Evolutionary conservation across 208 protist genomes (phyloP).

Genomic region (Leptomonas pyrrhocoris): DNA sequence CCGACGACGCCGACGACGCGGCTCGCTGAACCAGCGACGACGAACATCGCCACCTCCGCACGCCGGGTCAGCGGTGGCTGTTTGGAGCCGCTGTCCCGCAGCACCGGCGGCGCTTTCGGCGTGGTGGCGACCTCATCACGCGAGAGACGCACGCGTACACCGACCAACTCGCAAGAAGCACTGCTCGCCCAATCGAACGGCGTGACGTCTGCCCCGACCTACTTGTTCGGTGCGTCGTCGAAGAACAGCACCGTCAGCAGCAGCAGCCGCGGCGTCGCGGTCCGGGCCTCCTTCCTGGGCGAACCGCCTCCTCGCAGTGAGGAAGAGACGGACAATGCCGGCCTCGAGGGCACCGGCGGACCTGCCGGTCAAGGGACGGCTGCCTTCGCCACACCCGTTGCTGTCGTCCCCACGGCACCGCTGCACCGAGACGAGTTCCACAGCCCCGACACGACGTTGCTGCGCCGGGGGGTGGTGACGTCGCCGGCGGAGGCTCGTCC

Average conservation of each 20-base stretch:
- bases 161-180: background rate
- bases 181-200: background rate
- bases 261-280: background rate
- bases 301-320: background rate
- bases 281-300: background rate
- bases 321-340: background rate
- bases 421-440: background rate
- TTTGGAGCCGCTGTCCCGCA: background rate
- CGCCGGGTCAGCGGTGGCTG: conserved; percentile 2
- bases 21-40: background rate
- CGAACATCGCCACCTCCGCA: conserved; percentile 1
- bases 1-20: background rate
- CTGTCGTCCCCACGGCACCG: background rate
- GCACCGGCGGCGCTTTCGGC: background rate
- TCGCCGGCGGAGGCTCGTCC: background rate
- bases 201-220: conserved; percentile 8
- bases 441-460: background rate
- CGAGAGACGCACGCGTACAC: background rate
- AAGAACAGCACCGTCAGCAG: background rate
- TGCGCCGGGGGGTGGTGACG: background rate
- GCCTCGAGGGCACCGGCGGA: background rate
- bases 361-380: background rate
- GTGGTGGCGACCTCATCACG: background rate
- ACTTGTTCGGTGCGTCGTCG: background rate
- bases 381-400: background rate